Evolutionary conservation across 495 filamentous ascomycete genomes (phyloP).

Genomic region (Xylaria sp.): DNA sequence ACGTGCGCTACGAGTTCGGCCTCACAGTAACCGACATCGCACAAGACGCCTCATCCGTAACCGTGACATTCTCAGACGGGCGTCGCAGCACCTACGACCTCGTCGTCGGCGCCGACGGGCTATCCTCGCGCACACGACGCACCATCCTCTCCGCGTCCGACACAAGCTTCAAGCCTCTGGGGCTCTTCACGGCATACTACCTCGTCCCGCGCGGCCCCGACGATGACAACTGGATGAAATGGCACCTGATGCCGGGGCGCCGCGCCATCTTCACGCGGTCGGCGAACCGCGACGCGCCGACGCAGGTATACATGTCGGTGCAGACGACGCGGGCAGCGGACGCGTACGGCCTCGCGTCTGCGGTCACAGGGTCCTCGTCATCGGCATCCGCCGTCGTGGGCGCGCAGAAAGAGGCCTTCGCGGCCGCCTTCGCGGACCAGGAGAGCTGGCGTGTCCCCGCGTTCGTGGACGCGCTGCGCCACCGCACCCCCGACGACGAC

Average conservation of each 20-base stretch:
- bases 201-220: conserved; percentile 24
- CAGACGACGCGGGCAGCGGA: conserved; percentile 1
- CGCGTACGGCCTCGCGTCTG: neutral
- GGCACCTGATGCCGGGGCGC: conserved; percentile 23
- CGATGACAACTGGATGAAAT: conserved; percentile 18
- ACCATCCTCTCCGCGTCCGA: conserved; percentile 43
- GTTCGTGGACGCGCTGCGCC: conserved; percentile 27
- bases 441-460: conserved; percentile 29
- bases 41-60: conserved; percentile 31
- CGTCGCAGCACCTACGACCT: conserved; percentile 49
- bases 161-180: conserved; percentile 29
- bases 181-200: conserved; percentile 33
- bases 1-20: conserved; percentile 34
- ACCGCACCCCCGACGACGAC: conserved; percentile 27
- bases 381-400: conserved; percentile 24
- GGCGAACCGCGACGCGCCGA: conserved; percentile 30
- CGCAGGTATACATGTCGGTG: conserved; percentile 37
- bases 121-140: conserved; percentile 50
- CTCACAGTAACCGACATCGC: conserved; percentile 15
- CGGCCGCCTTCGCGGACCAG: conserved; percentile 24
- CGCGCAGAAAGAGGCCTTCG: conserved; percentile 32
- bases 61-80: conserved; percentile 46
- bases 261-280: conserved; percentile 34
- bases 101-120: conserved; percentile 59
- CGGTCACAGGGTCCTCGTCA: neutral